Conservation (phyloP, 257 asterid genomes). For the Capsicum chinense region DNA sequence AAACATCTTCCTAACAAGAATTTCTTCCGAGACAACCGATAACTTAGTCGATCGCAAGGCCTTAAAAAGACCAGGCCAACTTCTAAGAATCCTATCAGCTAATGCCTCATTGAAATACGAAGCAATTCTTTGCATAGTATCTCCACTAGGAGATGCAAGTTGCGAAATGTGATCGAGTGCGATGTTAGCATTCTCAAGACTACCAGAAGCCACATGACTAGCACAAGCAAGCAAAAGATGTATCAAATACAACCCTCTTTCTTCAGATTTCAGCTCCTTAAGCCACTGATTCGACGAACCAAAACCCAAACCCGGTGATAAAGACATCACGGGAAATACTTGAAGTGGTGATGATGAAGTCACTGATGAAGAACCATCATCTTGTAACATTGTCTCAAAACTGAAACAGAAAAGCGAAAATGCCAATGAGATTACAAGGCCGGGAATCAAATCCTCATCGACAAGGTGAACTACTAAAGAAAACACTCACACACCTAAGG, state of each 20-base stretch:
- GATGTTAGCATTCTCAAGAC: conserved; percentile 78
- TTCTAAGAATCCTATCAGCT: conserved; percentile 75
- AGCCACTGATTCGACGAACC: conserved; percentile 82
- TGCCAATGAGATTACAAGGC: too few species aligned
- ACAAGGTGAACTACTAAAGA: background rate
- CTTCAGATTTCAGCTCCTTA: conserved; percentile 85
- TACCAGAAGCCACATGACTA: conserved; percentile 74
- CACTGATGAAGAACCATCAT: conserved; percentile 87
- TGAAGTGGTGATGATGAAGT: conserved; percentile 69
- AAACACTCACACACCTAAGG: background rate
- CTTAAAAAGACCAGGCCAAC: conserved; percentile 84
- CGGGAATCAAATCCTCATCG: too few species aligned
- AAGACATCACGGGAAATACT: conserved; percentile 60
- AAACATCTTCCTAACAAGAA: conserved; percentile 76
- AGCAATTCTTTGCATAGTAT: conserved; percentile 94
- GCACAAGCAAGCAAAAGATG: conserved; percentile 86
- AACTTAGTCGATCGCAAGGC: conserved; percentile 69
- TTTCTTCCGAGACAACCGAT: conserved; percentile 55
- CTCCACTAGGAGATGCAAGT: conserved; percentile 83
- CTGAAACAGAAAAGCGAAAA: background rate
- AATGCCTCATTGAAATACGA: conserved; percentile 82
- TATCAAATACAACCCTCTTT: conserved; percentile 80
- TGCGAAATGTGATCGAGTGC: conserved; percentile 91
- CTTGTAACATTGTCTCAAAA: conserved; percentile 68
- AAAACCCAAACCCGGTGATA: conserved; percentile 53